phyloP scores from a whole-genome alignment of 768 basidiomycete genomes.

The Pleurotus salmoneostramineus region DNA sequence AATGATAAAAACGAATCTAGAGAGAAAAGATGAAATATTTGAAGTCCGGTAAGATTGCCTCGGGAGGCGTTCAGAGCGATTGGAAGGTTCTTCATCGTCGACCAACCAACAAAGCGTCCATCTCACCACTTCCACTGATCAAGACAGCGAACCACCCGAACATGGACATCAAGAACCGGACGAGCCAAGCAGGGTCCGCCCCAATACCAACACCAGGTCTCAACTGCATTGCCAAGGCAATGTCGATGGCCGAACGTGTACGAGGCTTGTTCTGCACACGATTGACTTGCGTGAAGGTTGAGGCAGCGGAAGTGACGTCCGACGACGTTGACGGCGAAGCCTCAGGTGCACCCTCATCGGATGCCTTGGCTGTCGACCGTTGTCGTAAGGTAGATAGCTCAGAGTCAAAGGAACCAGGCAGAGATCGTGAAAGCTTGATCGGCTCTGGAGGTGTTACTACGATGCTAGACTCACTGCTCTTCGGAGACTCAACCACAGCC shows the following conservation, averaged over 20 bases:
- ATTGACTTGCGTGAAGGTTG: constrained; percentile 6
- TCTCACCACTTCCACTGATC: constrained; percentile 32
- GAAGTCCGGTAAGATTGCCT: neutral
- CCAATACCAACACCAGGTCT: constrained; percentile 67
- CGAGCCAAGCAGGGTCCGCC: constrained; percentile 76
- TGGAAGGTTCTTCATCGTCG: neutral
- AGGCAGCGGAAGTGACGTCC: constrained; percentile 4
- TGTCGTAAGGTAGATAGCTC: neutral
- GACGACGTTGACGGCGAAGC: constrained; percentile 6
- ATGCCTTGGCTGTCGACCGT: neutral
- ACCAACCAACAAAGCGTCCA: constrained; percentile 6
- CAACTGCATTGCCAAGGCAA: constrained; percentile 76
- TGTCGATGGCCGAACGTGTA: constrained; percentile 48
- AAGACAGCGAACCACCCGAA: constrained; percentile 75
- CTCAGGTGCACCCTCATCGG: constrained; percentile 8
- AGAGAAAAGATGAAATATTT: neutral
- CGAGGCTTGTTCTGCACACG: constrained; percentile 3
- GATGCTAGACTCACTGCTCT: neutral
- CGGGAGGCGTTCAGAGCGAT: neutral
- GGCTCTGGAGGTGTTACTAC: constrained; percentile 4
- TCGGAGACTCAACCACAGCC: neutral
- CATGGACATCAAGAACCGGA: constrained; percentile 74
- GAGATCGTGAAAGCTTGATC: constrained; percentile 15
- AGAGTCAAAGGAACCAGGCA: constrained; percentile 24
- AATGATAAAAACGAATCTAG: neutral